phyloP scores from a whole-genome alignment of 106 monocot genomes.

The Platanthera guangdongensis region DNA sequence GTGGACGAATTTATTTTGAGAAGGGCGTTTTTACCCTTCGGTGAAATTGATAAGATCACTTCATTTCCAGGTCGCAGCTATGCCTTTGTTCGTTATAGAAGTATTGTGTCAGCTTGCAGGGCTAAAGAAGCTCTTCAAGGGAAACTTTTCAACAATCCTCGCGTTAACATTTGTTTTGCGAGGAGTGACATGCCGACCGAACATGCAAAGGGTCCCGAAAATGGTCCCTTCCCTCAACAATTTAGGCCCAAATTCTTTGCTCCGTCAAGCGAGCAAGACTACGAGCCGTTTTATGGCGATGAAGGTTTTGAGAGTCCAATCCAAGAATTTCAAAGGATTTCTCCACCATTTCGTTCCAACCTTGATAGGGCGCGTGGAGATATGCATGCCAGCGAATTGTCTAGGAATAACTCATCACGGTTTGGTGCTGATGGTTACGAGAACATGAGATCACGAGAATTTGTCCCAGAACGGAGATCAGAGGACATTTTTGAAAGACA shows the following conservation, averaged over 20 bases:
- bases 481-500: conserved; percentile 36
- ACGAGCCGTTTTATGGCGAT: conserved; percentile 27
- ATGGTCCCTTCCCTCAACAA: conserved; percentile 13
- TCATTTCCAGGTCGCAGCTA: conserved; percentile 81
- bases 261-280: conserved; percentile 14
- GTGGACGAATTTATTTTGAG: conserved; percentile 57
- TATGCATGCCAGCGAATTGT: conserved; percentile 13
- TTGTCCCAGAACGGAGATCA: conserved; percentile 26
- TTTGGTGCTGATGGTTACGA: conserved; percentile 23
- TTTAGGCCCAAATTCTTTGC: conserved; percentile 20
- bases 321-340: conserved; percentile 31
- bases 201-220: conserved; percentile 25
- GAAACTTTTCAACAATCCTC: conserved; percentile 76
- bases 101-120: conserved; percentile 65
- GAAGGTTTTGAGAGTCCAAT: conserved; percentile 37
- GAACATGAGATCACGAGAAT: conserved; percentile 29
- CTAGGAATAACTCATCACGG: conserved; percentile 15
- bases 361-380: conserved; percentile 38
- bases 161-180: conserved; percentile 75
- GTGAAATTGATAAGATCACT: conserved; percentile 68
- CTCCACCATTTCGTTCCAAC: conserved; percentile 32
- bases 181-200: conserved; percentile 43
- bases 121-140: conserved; percentile 96
- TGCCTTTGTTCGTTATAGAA: conserved; percentile 73
- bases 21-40: conserved; percentile 86